Evolutionary conservation across 1,139 yeast species (phyloP), one percentile per base, ranked within the genome.

Genomic region (Hansenula sp.): DNA sequence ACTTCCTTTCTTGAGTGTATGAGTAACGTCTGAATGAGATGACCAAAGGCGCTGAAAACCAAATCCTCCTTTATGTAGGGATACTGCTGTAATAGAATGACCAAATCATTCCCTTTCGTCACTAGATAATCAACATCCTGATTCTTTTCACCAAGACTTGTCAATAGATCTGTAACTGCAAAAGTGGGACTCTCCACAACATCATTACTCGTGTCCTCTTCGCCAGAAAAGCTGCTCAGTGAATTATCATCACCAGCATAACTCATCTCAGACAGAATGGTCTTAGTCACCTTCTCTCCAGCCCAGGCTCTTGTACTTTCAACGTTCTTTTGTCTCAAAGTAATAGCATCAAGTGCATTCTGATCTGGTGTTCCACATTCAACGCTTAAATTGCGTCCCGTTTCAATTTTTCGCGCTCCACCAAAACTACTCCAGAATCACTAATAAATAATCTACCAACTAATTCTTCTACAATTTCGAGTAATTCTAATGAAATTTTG

Each of bases 1-100:
- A 87, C 85, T 49, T 81, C 84, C 27, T 84, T 74, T 36, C 77
- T 74, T 5, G 67, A 67, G 54, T 79, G 81, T 38, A 79, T 68
- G 19, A 90, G 65, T 63, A 89, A 71, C 35, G 75, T 74, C 53
- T 80, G 84, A 18, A 90, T 71, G 39, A 80, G 72, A 47, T 70
- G 71, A 36, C 87, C 71, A 41, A 88, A 77, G 5, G 81, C 79
- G 25, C 79, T 71, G 42, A 88, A 63, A 3, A 78, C 81, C 29
- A 89, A 67, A 47, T 89, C 95, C 40, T 76, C 70, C 56, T 82
- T 78, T 37, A 90, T 68, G 19, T 71, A 69, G 0, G 94, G 89
- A 53, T 84, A 70, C 34, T 49, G 49, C 33, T 50, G 53, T 13
- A 57, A 47, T 3, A 57, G 36, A 5, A 53, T 37, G 11, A 55